Percentiles rank a stretch among this genome's conserved stretches.
phyloP scores from a whole-genome alignment of 306 rosid genomes.

The Sophora flavescens region DNA sequence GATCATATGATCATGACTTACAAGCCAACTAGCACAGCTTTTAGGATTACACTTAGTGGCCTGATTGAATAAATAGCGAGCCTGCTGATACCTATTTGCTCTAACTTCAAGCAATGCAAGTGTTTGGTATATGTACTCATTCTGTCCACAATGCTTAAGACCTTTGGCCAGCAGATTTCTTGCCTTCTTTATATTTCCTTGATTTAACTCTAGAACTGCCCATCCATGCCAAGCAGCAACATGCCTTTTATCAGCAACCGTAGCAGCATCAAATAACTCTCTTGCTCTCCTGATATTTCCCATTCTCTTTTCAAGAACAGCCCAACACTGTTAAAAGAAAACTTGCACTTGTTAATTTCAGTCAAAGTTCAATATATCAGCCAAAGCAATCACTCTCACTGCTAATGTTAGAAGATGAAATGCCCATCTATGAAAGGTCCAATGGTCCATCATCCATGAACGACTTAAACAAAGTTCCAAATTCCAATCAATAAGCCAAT shows the following conservation, averaged over 20 bases:
- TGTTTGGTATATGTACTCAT: slow-evolving; percentile 92
- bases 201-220: slow-evolving; percentile 93
- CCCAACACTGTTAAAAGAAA: slow-evolving; percentile 81
- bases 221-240: slow-evolving; percentile 99
- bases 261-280: slow-evolving; percentile 89
- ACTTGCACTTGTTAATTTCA: slow-evolving; percentile 41
- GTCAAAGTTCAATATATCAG: slow-evolving; percentile 26
- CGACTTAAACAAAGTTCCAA: not conserved
- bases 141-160: slow-evolving; percentile 79
- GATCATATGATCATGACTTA: slow-evolving; percentile 60
- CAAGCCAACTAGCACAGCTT: slow-evolving; percentile 99
- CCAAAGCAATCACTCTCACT: slow-evolving; percentile 10
- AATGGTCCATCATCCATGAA: not conserved
- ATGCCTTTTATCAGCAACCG: slow-evolving; percentile 90
- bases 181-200: slow-evolving; percentile 85
- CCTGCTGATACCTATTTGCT: slow-evolving; percentile 84
- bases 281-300: slow-evolving; percentile 90
- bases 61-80: slow-evolving; percentile 84
- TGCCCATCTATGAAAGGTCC: slow-evolving; percentile 22
- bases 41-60: slow-evolving; percentile 89
- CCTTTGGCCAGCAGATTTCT: slow-evolving; percentile 85
- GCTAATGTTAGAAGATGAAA: slow-evolving; percentile 32
- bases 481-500: not conserved
- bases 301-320: slow-evolving; percentile 81
- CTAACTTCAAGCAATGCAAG: slow-evolving; percentile 89